phyloP scores from a whole-genome alignment of 805 yeast species.

The Cyberlindnera mycetangii region DNA sequence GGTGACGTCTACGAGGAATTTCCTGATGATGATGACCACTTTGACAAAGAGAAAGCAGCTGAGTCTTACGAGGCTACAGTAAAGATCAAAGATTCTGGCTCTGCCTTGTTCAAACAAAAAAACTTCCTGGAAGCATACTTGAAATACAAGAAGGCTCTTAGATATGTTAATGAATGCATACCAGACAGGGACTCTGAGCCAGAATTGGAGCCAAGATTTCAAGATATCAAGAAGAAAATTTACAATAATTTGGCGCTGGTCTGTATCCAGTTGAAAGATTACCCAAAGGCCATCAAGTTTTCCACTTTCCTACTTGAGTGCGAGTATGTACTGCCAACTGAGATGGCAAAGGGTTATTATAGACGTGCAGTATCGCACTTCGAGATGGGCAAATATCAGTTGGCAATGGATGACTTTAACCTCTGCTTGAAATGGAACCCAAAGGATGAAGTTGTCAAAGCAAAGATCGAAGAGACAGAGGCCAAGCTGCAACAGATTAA shows the following conservation, averaged over 20 bases:
- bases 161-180: slow-evolving; percentile 67
- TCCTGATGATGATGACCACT: slow-evolving; percentile 68
- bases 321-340: slow-evolving; percentile 35
- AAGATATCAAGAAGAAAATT: slow-evolving; percentile 39
- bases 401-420: slow-evolving; percentile 46
- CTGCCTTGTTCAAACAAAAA: slow-evolving; percentile 53
- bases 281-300: slow-evolving; percentile 48
- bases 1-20: slow-evolving; percentile 75
- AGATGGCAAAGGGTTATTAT: slow-evolving; percentile 56
- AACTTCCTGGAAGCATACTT: slow-evolving; percentile 49
- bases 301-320: slow-evolving; percentile 55
- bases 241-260: slow-evolving; percentile 56
- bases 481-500: slow-evolving; percentile 40
- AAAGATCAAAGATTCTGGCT: slow-evolving; percentile 67
- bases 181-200: slow-evolving; percentile 67
- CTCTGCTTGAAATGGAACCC: slow-evolving; percentile 44
- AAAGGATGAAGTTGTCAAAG: slow-evolving; percentile 45
- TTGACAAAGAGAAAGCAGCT: slow-evolving; percentile 55
- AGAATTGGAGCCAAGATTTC: slow-evolving; percentile 46
- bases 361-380: slow-evolving; percentile 50
- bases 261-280: slow-evolving; percentile 47
- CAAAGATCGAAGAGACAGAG: slow-evolving; percentile 43
- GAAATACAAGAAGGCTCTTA: slow-evolving; percentile 62
- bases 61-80: slow-evolving; percentile 47
- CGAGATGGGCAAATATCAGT: slow-evolving; percentile 43